A percentile compares a stretch with the other conserved stretches of the same genome.
Evolutionary conservation across 78 protist species (phyloP).

Genomic region (Bodo saltans): DNA sequence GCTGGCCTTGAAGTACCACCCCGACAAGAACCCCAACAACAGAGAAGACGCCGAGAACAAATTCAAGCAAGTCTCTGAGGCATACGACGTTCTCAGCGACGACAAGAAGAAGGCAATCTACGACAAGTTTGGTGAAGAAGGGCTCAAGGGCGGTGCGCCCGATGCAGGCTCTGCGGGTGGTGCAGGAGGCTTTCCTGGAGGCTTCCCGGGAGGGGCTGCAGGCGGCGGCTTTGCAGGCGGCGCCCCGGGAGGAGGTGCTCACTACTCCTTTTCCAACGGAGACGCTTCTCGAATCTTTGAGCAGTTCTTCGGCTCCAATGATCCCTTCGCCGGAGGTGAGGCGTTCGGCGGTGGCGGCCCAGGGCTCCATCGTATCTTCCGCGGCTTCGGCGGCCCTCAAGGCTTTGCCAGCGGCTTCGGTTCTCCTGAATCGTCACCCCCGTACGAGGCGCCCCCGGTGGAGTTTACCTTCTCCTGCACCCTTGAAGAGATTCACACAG

Average conservation of each 20-base stretch:
- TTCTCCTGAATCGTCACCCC: neutral
- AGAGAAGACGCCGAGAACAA: conserved; percentile 38
- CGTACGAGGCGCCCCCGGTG: neutral
- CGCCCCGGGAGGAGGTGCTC: neutral
- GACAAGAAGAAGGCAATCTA: conserved; percentile 33
- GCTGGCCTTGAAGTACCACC: conserved; percentile 50
- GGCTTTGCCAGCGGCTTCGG: too few relatives aligned
- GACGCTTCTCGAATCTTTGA: conserved; percentile 60
- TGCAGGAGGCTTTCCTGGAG: neutral
- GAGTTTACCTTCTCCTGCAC: neutral
- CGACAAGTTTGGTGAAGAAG: conserved; percentile 68
- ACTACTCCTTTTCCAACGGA: neutral
- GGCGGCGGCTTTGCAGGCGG: neutral
- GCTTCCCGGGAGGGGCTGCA: neutral
- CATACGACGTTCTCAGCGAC: conserved; percentile 55
- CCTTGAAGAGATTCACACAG: neutral
- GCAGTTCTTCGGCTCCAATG: conserved; percentile 46
- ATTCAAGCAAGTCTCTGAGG: conserved; percentile 53
- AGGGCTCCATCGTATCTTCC: too few relatives aligned
- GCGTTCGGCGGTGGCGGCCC: neutral
- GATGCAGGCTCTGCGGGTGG: conserved; percentile 38
- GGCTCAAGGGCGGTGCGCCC: conserved; percentile 54
- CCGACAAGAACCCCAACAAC: conserved; percentile 44
- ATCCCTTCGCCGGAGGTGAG: conserved; percentile 28
- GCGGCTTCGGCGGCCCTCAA: neutral